Evolutionary conservation across 1,284 basidiomycete species (phyloP), one percentile per base, ranked within the genome.

Genomic region (Athelia sp.): DNA sequence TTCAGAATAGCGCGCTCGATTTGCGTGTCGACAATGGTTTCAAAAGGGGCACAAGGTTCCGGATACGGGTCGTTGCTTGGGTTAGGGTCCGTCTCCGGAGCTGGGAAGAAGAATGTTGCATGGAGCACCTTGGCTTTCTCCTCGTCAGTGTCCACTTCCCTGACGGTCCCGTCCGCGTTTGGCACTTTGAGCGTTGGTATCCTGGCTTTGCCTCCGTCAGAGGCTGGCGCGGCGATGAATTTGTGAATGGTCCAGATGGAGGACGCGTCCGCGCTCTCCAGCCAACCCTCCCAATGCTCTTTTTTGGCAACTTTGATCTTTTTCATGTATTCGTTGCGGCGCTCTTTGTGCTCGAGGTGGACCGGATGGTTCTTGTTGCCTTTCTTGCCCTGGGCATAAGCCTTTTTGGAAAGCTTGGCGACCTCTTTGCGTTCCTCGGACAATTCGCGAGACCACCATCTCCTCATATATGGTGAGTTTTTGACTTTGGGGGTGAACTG

Each of bases 271-370:
- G 63, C 51, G 0, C 60, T 52, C 24, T 69, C 65, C 0, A 74
- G 53, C 60, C 60, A 74, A 1, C 64, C 59, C 1, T 54, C 47
- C 68, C 69, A 71, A 53, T 65, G 63, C n/a, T 68, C 55, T 0
- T 52, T 51, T 46, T 71, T 75, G 0, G 59, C 56, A 4, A 45
- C 36, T 14, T 49, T 21, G 15, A 74, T 66, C n/a, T 46, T 48
- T 18, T 66, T 51, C 1, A 49, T 46, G 47, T 72, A 73, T 8
- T 44, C 24, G 45, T 65, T 67, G 2, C 55, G 29, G 9, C 21
- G 46, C 6, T 34, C 17, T 1, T 54, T 42, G 46, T 48, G 57
- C 38, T 62, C 54, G n/a, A 51, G 43, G 48, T 69, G 66, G 0
- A 50, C 17, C 0, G 56, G 58, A 54, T 72, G 47, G 24, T 47